phyloP scores from a whole-genome alignment of 192 early-diverging fungal species.

The Lobulomyces angularis region DNA sequence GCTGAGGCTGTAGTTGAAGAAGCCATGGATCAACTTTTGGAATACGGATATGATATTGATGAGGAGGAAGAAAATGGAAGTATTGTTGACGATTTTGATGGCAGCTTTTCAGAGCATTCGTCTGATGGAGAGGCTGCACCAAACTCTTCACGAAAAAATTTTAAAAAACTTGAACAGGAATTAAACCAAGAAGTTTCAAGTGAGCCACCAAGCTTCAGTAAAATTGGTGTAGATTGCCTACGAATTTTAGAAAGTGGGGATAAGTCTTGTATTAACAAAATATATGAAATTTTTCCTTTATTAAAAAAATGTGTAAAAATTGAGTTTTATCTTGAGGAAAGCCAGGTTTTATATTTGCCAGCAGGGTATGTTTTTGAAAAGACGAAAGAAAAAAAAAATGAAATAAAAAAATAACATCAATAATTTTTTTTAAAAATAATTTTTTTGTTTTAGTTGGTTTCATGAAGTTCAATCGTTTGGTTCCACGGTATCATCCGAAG shows the following conservation, averaged over 20 bases:
- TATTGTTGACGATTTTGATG: not conserved
- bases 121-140: not conserved
- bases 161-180: conserved; percentile 5
- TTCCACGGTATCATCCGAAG: not conserved
- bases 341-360: conserved; percentile 18
- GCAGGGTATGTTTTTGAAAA: conserved; percentile 9
- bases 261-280: conserved; percentile 5
- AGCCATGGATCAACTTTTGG: not conserved
- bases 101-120: conserved; percentile 1
- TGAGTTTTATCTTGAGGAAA: conserved; percentile 5
- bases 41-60: conserved; percentile 6
- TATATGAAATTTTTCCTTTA: conserved; percentile 6
- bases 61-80: not conserved
- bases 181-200: conserved; percentile 3
- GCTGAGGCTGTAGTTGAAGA: conserved; percentile 2
- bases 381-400: no score
- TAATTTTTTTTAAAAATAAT: conserved; percentile 5
- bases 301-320: conserved; percentile 6
- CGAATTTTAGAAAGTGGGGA: not conserved
- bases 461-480: conserved; percentile 18
- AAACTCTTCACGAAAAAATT: no score
- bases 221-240: conserved; percentile 7
- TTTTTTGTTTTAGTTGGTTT: conserved; percentile 22
- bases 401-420: no score
- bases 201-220: conserved; percentile 19